Evolutionary conservation across 2,329 filamentous ascomycete species (phyloP).

Genomic region (Fusarium torreyae): DNA sequence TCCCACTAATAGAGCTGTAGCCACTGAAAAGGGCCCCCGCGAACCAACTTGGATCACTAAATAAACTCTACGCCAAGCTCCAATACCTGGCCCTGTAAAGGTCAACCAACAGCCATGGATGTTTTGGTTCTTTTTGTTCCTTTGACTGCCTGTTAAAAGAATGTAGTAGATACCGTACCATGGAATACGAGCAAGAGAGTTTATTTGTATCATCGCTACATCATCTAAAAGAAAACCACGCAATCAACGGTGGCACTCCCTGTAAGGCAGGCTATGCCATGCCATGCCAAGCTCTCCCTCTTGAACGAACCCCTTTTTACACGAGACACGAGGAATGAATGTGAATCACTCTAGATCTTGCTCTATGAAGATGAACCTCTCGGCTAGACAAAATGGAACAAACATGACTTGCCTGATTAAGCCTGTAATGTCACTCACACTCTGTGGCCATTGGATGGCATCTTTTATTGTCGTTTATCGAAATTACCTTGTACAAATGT

Average conservation of each 20-base stretch:
- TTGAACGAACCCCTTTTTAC: constrained; percentile 10
- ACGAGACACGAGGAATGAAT: constrained; percentile 22
- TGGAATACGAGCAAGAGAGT: constrained; percentile 1
- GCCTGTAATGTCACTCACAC: constrained; percentile 28
- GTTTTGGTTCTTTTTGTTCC: not conserved
- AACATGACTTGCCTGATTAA: constrained; percentile 22
- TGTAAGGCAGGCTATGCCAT: constrained; percentile 7
- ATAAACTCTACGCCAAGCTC: constrained; percentile 20
- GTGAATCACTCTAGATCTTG: constrained; percentile 15
- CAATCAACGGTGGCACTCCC: not conserved
- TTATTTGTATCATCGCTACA: not conserved
- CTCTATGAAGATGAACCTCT: constrained; percentile 1
- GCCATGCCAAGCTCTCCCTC: constrained; percentile 4
- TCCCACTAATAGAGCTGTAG: constrained; percentile 4
- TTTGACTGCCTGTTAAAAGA: not conserved
- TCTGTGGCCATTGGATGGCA: constrained; percentile 8
- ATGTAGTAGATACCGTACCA: not conserved
- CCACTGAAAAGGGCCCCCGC: constrained; percentile 13
- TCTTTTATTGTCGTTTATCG: constrained; percentile 9
- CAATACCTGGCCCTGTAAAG: not conserved
- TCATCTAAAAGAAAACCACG: not conserved
- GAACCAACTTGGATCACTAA: constrained; percentile 6
- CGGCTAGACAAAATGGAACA: constrained; percentile 23
- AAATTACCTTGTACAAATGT: constrained; percentile 18
- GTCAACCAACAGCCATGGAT: not conserved